Evolutionary conservation across 2,329 filamentous ascomycete genomes (phyloP).

Genomic region (Xylariaceae sp.): DNA sequence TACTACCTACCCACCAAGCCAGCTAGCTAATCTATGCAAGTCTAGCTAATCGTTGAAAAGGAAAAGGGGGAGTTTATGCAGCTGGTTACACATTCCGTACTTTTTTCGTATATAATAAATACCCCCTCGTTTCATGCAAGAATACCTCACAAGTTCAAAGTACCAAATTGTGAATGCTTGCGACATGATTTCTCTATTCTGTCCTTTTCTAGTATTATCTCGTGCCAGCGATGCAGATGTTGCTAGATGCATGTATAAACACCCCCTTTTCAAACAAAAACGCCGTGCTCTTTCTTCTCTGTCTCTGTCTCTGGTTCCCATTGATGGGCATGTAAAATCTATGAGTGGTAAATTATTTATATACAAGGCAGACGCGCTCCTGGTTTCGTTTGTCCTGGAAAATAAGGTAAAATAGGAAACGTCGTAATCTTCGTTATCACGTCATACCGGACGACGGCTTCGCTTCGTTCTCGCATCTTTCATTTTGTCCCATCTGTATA

Average conservation of each 20-base stretch:
- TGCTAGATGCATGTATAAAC: neutral
- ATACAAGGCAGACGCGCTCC: neutral
- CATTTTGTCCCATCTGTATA: neutral
- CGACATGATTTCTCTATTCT: neutral
- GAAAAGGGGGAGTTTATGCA: too few relatives aligned
- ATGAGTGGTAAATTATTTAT: neutral
- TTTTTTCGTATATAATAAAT: neutral
- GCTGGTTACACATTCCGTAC: too few relatives aligned
- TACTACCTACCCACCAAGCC: neutral
- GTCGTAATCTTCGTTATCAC: constrained; percentile 1
- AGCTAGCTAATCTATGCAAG: neutral
- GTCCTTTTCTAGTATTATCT: neutral
- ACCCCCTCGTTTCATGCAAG: neutral
- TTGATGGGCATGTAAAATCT: neutral
- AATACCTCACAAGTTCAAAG: neutral
- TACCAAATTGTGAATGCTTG: neutral
- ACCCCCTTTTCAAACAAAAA: neutral
- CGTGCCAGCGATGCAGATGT: neutral
- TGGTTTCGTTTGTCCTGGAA: neutral
- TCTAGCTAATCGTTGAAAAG: neutral
- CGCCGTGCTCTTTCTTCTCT: too few relatives aligned
- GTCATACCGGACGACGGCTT: neutral
- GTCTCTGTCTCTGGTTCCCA: neutral
- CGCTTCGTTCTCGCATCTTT: neutral
- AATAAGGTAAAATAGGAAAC: neutral